Conservation (phyloP, 2,329 filamentous ascomycete genomes). For the Penicillium verrucosum region DNA sequence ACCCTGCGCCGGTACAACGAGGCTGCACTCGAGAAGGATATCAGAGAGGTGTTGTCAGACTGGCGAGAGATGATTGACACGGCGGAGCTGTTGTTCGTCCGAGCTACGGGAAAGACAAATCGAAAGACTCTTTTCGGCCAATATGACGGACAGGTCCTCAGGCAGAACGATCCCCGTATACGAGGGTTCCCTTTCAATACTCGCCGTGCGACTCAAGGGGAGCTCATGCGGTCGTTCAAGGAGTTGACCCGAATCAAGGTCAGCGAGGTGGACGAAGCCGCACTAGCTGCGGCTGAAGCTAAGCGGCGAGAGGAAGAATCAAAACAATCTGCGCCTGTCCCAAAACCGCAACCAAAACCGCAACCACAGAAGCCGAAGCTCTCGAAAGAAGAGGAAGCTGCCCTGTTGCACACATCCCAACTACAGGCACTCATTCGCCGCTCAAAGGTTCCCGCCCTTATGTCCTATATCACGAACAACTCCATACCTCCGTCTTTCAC, state of each 20-base stretch:
- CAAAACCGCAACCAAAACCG: constrained; percentile 36
- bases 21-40: constrained; percentile 81
- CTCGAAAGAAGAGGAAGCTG: constrained; percentile 79
- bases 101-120: constrained; percentile 84
- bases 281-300: constrained; percentile 53
- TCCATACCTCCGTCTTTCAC: constrained; percentile 66
- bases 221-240: constrained; percentile 90
- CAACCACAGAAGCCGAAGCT: constrained; percentile 56
- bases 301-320: constrained; percentile 43
- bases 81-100: constrained; percentile 80
- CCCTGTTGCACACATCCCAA: constrained; percentile 80
- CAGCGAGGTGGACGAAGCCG: constrained; percentile 68
- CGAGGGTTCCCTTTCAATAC: constrained; percentile 93
- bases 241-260: constrained; percentile 91
- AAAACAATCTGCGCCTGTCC: constrained; percentile 32
- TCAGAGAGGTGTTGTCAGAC: constrained; percentile 72
- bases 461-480: constrained; percentile 80
- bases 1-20: constrained; percentile 91
- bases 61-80: constrained; percentile 86
- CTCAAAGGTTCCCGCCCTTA: constrained; percentile 80
- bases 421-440: constrained; percentile 83
- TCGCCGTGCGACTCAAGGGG: constrained; percentile 82
- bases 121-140: constrained; percentile 83
- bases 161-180: constrained; percentile 72
- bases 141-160: constrained; percentile 83